These are phyloP conservation scores for Tephrocybe rancida DNA, from an alignment of 768 basidiomycete genomes.

Conservation along the genomic window DNA sequence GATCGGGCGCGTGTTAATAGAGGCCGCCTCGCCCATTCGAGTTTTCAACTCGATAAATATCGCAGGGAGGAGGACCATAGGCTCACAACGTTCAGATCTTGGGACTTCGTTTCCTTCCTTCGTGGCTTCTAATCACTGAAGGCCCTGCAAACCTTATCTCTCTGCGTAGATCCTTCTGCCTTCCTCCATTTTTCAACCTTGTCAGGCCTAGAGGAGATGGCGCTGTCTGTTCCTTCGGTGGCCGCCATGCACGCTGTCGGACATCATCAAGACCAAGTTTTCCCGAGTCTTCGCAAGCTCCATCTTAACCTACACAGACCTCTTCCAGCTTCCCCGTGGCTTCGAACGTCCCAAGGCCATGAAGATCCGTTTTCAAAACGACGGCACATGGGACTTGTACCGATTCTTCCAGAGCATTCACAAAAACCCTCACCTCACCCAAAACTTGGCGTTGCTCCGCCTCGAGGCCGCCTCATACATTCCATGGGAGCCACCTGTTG, in stretches of 20 bases:
- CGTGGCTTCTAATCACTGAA: background rate
- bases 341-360: background rate
- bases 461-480: background rate
- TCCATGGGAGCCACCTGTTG: constrained; percentile 2
- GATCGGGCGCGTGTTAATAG: no score
- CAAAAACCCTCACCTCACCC: background rate
- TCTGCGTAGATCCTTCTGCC: constrained; percentile 2
- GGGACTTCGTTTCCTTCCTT: constrained; percentile 2
- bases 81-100: constrained; percentile 7
- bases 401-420: constrained; percentile 1
- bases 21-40: no score
- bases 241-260: background rate
- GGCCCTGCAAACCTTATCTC: constrained; percentile 6
- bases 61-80: constrained; percentile 5
- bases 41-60: constrained; percentile 7
- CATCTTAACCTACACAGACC: constrained; percentile 6
- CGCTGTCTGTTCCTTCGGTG: constrained; percentile 1
- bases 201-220: background rate
- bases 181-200: constrained; percentile 1
- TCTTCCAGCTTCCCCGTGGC: constrained; percentile 4
- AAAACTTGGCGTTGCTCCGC: no score
- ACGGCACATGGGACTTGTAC: background rate
- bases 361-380: background rate
- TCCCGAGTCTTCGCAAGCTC: constrained; percentile 3
- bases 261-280: background rate